Base-by-base conservation (phyloP, 768 basidiomycete genomes). In the Boletus fagicola region DNA sequence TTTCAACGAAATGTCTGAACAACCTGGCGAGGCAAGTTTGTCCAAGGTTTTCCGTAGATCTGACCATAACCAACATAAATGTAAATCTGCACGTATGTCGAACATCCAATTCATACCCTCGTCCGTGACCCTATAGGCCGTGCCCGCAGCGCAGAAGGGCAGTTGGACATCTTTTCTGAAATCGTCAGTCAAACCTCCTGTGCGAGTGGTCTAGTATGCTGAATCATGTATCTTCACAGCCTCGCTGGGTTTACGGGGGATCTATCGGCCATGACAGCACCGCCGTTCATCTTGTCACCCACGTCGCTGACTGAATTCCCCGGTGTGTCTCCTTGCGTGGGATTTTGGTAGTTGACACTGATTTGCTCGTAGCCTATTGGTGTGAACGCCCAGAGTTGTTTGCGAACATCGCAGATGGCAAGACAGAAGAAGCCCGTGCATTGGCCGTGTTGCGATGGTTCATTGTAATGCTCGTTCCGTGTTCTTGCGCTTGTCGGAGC, bases 401-500 rank as follows among this genome's bases (percentile, higher is more conserved):
- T 67, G 85, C 94, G 4, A 84, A 84, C 22, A 98, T 98, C 69
- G 84, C 87, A 20, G 85, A 87, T 62, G 92, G 86, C 5, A 79
- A 78, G 68, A 83, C 82, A 13, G 82, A 85, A 31, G 87, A 94
- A 71, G 84, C 86, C 2, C 80, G 94, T 49, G 80, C 86, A 3
- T 76, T 91, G 51, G 83, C 86, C 7, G 92, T 98, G n/a, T 79
- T 98, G 45, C 84, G 82, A 65, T 99, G 96, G 96, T 99, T 98
- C 75, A 90, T 99, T 67, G 88, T 91, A 63, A 62, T 46, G 31
- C 56, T 45, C 22, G n/a, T 43, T 20, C 30, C 30, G 15, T 24
- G 18, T 33, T 48, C 30, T 11, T 36, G 42, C 7, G 20, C 28
- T 52, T 16, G 30, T 44, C 9, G 26, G 38, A 49, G 44, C 46